Evolutionary conservation across 345 rosid species (phyloP).

Genomic region (Rhodomyrtus tomentosa): DNA sequence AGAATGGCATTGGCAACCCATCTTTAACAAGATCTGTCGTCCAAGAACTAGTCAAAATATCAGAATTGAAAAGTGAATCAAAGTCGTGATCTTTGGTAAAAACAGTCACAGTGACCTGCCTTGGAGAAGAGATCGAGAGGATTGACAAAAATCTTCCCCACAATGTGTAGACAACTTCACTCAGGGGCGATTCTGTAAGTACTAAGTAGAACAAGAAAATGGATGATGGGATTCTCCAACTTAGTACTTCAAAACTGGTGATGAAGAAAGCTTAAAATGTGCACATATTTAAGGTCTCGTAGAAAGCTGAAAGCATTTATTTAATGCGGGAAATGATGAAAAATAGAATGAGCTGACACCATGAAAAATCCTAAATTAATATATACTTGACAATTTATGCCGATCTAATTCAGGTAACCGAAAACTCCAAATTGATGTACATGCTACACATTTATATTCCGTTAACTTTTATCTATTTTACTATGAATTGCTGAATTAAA

Average conservation of each 20-base stretch:
- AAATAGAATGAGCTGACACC: no score
- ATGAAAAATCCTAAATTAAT: no score
- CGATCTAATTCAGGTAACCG: no score
- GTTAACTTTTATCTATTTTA: no score
- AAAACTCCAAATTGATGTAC: no score
- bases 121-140: neutral
- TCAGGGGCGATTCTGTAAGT: neutral
- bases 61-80: neutral
- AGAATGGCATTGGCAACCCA: neutral
- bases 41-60: neutral
- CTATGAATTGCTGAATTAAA: no score
- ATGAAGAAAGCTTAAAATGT: neutral
- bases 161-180: neutral
- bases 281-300: neutral
- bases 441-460: no score
- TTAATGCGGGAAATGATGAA: neutral
- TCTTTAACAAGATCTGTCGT: neutral
- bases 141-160: neutral
- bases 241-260: neutral
- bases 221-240: neutral
- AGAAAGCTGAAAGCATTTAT: neutral
- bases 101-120: neutral
- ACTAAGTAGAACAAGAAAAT: neutral
- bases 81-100: neutral
- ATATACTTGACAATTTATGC: no score